These are phyloP conservation scores for Elsinoe batatas DNA, from an alignment of 2,329 filamentous ascomycete species.

Conservation along the genomic window DNA sequence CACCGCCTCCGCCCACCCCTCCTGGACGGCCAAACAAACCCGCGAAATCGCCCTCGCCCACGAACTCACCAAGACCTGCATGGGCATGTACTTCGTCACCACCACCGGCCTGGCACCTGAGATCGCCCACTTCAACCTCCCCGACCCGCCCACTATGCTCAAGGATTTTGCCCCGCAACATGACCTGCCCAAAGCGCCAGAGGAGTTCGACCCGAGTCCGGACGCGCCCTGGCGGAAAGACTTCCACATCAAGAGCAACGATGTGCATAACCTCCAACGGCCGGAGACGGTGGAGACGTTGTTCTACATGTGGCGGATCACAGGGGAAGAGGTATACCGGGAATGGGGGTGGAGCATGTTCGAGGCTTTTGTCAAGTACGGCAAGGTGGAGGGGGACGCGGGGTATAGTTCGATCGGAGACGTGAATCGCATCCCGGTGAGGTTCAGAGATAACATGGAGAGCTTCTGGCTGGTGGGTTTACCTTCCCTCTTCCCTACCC, in stretches of 20 bases:
- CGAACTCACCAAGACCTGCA: conserved; percentile 93
- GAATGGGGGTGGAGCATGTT: conserved; percentile 99
- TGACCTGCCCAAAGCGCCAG: conserved; percentile 30
- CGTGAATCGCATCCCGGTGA: conserved; percentile 61
- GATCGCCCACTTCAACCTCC: conserved; percentile 81
- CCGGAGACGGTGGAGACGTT: conserved; percentile 94
- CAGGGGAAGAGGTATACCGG: conserved; percentile 75
- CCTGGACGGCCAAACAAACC: conserved; percentile 70
- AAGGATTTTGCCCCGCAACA: conserved; percentile 39
- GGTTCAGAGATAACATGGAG: conserved; percentile 84
- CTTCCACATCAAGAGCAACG: conserved; percentile 68
- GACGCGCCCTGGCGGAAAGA: conserved; percentile 64
- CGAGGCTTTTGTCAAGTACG: conserved; percentile 77
- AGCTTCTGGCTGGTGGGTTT: conserved; percentile 85
- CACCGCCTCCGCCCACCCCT: conserved; percentile 59
- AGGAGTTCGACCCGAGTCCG: conserved; percentile 30
- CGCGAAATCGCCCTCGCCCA: conserved; percentile 78
- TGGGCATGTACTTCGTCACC: conserved; percentile 91
- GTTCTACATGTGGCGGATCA: conserved; percentile 99
- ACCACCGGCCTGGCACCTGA: conserved; percentile 86
- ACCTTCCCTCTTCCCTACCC: not conserved
- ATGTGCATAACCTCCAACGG: conserved; percentile 85
- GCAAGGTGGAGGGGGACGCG: conserved; percentile 63
- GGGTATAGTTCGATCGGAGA: conserved; percentile 76
- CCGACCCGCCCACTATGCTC: conserved; percentile 55